Evolutionary conservation across 345 rosid genomes (phyloP).

Genomic region (Zanthoxylum bungeanum): DNA sequence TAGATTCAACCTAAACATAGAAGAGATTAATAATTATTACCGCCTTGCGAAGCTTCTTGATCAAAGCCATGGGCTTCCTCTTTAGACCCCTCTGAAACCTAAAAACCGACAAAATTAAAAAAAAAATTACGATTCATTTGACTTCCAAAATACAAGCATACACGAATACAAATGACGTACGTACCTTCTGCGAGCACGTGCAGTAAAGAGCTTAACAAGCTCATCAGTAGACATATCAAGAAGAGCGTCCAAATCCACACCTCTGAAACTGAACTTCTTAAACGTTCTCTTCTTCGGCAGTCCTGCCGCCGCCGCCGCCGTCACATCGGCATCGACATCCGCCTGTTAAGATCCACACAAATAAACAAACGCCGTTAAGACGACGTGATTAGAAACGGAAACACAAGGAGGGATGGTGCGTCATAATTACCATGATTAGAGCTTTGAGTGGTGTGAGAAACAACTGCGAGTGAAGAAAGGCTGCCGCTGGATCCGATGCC

Average conservation of each 20-base stretch:
- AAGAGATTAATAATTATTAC: slow-evolving; percentile 26
- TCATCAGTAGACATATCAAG: slow-evolving; percentile 95
- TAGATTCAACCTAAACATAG: neutral
- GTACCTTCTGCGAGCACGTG: slow-evolving; percentile 98
- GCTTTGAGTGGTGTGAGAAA: neutral
- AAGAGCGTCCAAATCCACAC: slow-evolving; percentile 60
- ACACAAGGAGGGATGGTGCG: neutral
- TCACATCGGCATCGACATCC: slow-evolving; percentile 43
- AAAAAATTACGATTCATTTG: no score
- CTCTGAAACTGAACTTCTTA: slow-evolving; percentile 56
- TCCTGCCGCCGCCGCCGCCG: slow-evolving; percentile 36
- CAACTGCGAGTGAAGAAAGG: neutral
- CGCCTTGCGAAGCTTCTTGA: slow-evolving; percentile 83
- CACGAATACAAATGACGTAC: no score
- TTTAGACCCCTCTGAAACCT: slow-evolving; percentile 94
- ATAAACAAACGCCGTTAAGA: neutral
- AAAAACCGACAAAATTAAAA: neutral
- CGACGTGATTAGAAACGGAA: no score
- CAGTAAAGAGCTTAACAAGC: slow-evolving; percentile 81
- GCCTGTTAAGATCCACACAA: slow-evolving; percentile 25
- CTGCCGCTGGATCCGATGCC: slow-evolving; percentile 18
- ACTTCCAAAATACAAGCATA: no score
- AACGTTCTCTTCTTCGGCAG: slow-evolving; percentile 58
- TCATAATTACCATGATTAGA: slow-evolving; percentile 41
- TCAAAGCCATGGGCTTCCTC: slow-evolving; percentile 84